Base-by-base conservation (phyloP, 129 eudicot genomes). In the Flaveria bidentis region DNA sequence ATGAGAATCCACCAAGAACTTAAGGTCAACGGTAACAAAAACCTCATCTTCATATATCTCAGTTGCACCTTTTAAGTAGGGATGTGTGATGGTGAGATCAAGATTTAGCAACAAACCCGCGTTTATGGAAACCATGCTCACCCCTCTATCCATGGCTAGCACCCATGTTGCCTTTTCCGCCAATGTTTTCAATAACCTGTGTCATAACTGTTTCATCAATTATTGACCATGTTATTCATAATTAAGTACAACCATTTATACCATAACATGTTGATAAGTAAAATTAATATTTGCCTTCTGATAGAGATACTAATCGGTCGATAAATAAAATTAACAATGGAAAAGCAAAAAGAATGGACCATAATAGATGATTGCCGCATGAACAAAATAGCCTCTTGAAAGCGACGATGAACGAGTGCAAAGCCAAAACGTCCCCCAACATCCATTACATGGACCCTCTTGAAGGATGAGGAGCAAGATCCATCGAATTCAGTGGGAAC, bases 101-200 rank as follows among this genome's bases (percentile, higher is more conserved):
- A 92, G 95, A 44, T 76, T 72, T 77, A 86, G 73, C 16, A 85
- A 17, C 26, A 93, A 93, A 60, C 98, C 98, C 6, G 81, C 90
- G 17, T 93, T 93, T 60, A 93, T 80, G 16, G 89, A 83, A n/a
- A 90, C 96, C 96, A 93, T 93, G 87, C 80, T 90, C 64, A 93
- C 85, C 76, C 84, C 98, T 79, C 98, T 69, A 91, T 93, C 96
- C 96, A 88, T 90, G 20, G 98, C 98, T 50, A 93, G 52, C 6
- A 96, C 96, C 98, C 96, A 90, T 1, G 96, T 95, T 2, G 89
- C 81, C 84, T 87, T 93, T 77, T 93, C 98, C 1, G 92, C 95
- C 11, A 86, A 55, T 3, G 96, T 90, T 75, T 93, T 93, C 13
- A 96, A 88, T 39, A 93, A 65, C 25, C 92, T 96, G 25, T 93